These are phyloP conservation scores for Litchi chinensis DNA, from an alignment of 345 rosid species.

Conservation along the genomic window DNA sequence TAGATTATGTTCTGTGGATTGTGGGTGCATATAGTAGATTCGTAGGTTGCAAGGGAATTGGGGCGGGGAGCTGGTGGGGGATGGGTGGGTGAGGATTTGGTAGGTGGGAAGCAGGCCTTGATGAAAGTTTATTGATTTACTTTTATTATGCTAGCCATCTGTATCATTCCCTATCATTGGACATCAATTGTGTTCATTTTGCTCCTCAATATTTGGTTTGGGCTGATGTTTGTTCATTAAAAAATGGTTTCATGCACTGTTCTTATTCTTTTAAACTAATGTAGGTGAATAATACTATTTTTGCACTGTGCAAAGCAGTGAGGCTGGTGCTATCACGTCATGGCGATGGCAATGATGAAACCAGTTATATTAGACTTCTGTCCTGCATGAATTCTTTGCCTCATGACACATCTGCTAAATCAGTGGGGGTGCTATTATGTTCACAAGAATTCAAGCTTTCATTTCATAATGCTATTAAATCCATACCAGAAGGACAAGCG, in stretches of 20 bases:
- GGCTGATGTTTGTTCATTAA: neutral
- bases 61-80: neutral
- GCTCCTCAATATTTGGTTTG: conserved; percentile 8
- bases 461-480: conserved; percentile 52
- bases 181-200: conserved; percentile 1
- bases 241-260: conserved; percentile 13
- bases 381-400: conserved; percentile 32
- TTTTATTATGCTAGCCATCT: conserved; percentile 8
- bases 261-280: conserved; percentile 27
- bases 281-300: conserved; percentile 71
- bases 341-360: conserved; percentile 33
- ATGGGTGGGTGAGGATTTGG: neutral
- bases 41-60: neutral
- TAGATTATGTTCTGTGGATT: neutral
- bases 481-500: conserved; percentile 91
- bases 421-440: conserved; percentile 53
- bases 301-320: conserved; percentile 70
- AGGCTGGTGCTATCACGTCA: conserved; percentile 47
- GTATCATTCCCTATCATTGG: neutral
- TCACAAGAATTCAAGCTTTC: conserved; percentile 61
- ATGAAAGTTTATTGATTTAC: neutral
- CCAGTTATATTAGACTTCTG: conserved; percentile 18
- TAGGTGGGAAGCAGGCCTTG: neutral
- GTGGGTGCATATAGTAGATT: too few relatives aligned
- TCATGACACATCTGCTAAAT: conserved; percentile 39